Evolutionary conservation across 116 monocot species (phyloP), one percentile per base, ranked within the genome.

Genomic region (Thalassia testudinum): DNA sequence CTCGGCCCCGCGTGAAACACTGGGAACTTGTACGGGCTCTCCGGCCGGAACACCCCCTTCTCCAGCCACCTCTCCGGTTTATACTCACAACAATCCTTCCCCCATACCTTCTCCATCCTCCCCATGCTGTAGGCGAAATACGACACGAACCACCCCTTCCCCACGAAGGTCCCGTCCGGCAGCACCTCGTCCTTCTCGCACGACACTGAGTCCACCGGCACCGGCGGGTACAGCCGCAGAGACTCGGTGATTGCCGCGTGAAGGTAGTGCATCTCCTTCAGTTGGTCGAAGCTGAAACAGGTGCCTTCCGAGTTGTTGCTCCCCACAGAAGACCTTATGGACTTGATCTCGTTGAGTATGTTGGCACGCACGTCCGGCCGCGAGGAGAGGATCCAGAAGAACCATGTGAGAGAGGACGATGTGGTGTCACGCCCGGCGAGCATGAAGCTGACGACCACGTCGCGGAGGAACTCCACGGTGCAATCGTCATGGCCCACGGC

Each of bases 141-240:
- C 20, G 59, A 27, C 24, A 70, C 62, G 24, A 66, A 54, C 70
- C 62, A 62, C 0, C 62, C 74, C 42, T 54, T 62, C 27, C 49
- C 12, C 13, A 73, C 52, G 15, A 1, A 1, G 3, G 70, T 70
- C 1, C 79, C 79, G 26, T 74, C 74, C 15, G 79, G 74, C 42
- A 79, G 37, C 13, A 60, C 42, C 23, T 74, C 79, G 49, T 64
- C 74, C 1, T 25, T 27, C 15, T 4, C 12, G 62, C 62, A 62
- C 30, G 23, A 2, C 25, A 5, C 0, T 12, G 28, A 37, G 62
- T 74, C 59, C 2, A 62, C 2, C 16, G 69, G 49, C 45, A 66
- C 78, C 21, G 78, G 78, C 13, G 78, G 78, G 66, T 69, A 79
- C 1, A 79, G 65, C 53, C 78, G 25, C 69, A 79, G 54, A 14